Evolutionary conservation across 768 basidiomycete species (phyloP), one percentile per base, ranked within the genome.

Genomic region (Suillus alpinus): DNA sequence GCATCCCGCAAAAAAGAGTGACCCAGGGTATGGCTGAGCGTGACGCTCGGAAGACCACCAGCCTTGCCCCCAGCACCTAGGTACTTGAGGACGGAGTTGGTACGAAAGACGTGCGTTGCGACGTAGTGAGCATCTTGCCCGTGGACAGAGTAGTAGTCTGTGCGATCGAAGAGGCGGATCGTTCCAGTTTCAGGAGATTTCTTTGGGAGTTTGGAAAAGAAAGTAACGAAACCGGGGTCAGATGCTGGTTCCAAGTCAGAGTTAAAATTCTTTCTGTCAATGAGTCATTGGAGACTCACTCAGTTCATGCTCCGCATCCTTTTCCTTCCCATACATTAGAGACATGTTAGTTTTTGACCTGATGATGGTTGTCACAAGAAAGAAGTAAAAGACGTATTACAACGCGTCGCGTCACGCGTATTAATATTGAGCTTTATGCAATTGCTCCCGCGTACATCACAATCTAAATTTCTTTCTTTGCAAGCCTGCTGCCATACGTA

Each of bases 51-150:
- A 1, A 97, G 77, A 2, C 86, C 85, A 0, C 79, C 82, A 0
- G 77, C 70, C 64, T 80, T 81, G 34, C 86, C 85, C 0, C 83
- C 84, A 0, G 75, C 69, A 6, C 96, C 96, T 44, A 97, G 86
- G 70, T 92, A 91, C 74, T 96, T 96, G 74, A 99, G 82, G 61
- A 98, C 95, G 1, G 92, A 89, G 67, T 92, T 91, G 2, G 97
- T 99, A 59, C 85, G 89, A 67, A 85, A 94, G 57, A 91, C 86
- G 66, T 92, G 83, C 20, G 86, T 80, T 5, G 96, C 95, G 63
- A 96, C 86, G 65, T 86, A 94, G n/a, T 85, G 77, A 0, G 96
- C 96, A 73, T 98, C 95, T 5, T 84, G 76, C 0, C 94, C 95
- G 69, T 98, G 94, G 1, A 87, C 88, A n/a, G 88, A 86, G 77